Conservation (phyloP, 352 stramenopile genomes). For the Phytopythium delawarense region DNA sequence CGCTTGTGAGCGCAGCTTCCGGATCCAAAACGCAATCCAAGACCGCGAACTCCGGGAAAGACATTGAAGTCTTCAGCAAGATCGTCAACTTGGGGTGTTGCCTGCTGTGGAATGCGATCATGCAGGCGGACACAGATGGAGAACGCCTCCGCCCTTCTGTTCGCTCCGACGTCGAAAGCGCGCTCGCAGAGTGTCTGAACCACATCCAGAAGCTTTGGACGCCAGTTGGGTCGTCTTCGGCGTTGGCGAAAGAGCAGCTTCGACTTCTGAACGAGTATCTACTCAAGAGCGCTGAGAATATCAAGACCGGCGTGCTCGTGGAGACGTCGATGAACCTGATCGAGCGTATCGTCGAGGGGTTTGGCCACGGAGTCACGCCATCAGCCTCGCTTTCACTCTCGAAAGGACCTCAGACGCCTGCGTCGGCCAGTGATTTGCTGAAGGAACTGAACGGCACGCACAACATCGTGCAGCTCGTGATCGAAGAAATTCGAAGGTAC, state of each 20-base stretch:
- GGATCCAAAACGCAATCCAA: slow-evolving; percentile 38
- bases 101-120: slow-evolving; percentile 75
- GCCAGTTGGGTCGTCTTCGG: slow-evolving; percentile 31
- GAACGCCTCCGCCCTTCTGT: slow-evolving; percentile 26
- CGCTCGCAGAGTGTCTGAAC: slow-evolving; percentile 70
- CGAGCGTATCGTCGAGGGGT: slow-evolving; percentile 54
- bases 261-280: slow-evolving; percentile 71
- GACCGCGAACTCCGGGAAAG: slow-evolving; percentile 48
- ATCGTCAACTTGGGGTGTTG: slow-evolving; percentile 67
- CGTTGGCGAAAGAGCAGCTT: slow-evolving; percentile 66
- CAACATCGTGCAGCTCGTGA: slow-evolving; percentile 51
- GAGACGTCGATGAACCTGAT: slow-evolving; percentile 80
- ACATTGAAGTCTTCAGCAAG: slow-evolving; percentile 70
- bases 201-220: slow-evolving; percentile 65
- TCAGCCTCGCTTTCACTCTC: slow-evolving; percentile 39
- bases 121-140: slow-evolving; percentile 25
- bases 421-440: slow-evolving; percentile 49
- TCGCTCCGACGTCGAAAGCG: slow-evolving; percentile 44
- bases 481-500: slow-evolving; percentile 50
- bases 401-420: slow-evolving; percentile 25
- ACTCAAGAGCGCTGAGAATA: slow-evolving; percentile 66
- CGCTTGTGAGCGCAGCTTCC: slow-evolving; percentile 49
- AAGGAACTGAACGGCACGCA: slow-evolving; percentile 66
- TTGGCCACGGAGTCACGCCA: slow-evolving; percentile 30
- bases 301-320: slow-evolving; percentile 44